These are phyloP conservation scores for Pistacia integerrima DNA, from an alignment of 345 rosid genomes.

Conservation along the genomic window DNA sequence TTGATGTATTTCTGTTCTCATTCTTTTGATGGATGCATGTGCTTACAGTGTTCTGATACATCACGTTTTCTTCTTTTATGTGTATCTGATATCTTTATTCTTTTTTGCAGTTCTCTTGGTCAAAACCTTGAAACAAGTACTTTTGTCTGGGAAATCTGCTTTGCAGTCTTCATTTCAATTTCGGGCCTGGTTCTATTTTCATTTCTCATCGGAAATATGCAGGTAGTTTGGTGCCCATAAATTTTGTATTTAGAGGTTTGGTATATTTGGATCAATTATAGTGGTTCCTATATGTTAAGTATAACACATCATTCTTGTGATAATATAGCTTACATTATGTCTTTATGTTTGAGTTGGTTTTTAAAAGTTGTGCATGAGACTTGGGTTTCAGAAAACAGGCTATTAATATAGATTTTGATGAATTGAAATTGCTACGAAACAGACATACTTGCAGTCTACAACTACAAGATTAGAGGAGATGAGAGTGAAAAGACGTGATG, in stretches of 20 bases:
- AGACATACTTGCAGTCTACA: conserved; percentile 82
- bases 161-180: conserved; percentile 69
- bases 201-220: conserved; percentile 87
- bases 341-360: background rate
- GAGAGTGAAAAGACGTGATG: conserved; percentile 85
- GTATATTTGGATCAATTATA: background rate
- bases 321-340: background rate
- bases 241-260: background rate
- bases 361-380: background rate
- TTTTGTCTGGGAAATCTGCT: conserved; percentile 67
- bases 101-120: conserved; percentile 57
- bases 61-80: conserved; percentile 2
- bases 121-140: conserved; percentile 81
- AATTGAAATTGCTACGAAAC: conserved; percentile 22
- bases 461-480: conserved; percentile 83
- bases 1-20: background rate
- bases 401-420: conserved; percentile 15
- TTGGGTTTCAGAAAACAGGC: background rate
- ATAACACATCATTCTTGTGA: background rate
- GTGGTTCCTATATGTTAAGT: background rate
- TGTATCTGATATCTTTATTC: conserved; percentile 8
- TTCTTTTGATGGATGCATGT: conserved; percentile 4
- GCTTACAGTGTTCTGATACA: conserved; percentile 1
- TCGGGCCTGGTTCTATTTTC: conserved; percentile 72
- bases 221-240: conserved; percentile 67